Percentiles rank a stretch among this genome's conserved stretches.
Conservation (phyloP, 176 grass and related monocot genomes). For the Oryza glumipatula region DNA sequence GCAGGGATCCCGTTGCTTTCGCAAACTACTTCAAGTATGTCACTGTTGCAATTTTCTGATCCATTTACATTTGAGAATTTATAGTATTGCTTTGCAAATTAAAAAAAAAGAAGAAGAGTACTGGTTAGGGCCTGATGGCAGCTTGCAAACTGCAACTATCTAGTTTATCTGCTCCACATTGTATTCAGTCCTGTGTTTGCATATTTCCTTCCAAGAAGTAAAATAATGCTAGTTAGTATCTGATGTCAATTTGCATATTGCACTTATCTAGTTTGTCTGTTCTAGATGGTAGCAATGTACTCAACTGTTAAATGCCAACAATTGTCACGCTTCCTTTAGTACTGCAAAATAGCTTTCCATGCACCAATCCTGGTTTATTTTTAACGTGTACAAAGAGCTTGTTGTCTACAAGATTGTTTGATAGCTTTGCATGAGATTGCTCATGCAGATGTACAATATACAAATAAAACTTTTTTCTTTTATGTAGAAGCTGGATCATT, state of each 20-base stretch:
- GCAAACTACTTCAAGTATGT: conserved; percentile 92
- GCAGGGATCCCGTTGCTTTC: conserved; percentile 77
- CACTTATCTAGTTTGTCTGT: background rate
- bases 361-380: no score
- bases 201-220: background rate
- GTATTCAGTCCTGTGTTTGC: background rate
- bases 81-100: no score
- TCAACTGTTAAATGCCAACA: conserved; percentile 1
- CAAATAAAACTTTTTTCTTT: no score
- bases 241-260: background rate
- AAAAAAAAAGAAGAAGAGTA: background rate
- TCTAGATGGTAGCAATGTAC: background rate
- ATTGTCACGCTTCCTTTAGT: background rate
- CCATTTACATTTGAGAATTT: background rate
- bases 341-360: no score
- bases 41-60: background rate
- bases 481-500: background rate
- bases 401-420: background rate
- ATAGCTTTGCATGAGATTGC: background rate
- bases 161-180: background rate
- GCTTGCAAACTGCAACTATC: background rate
- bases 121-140: background rate
- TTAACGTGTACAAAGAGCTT: no score
- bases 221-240: background rate
- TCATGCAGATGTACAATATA: background rate